Evolutionary conservation across 2,329 filamentous ascomycete genomes (phyloP).

Genomic region (Alternaria arbusti): DNA sequence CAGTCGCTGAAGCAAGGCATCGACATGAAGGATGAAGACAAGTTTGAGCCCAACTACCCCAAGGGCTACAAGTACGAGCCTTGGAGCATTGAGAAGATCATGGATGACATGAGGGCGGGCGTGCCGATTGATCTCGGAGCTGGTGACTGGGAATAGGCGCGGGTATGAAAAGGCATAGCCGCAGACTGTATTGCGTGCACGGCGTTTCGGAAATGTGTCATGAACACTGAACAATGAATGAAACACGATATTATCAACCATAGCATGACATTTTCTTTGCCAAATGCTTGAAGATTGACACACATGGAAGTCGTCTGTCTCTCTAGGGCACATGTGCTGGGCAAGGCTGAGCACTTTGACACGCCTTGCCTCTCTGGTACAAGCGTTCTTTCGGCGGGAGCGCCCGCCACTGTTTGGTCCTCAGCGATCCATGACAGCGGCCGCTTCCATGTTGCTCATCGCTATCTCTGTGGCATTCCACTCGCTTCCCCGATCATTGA

Average conservation of each 20-base stretch:
- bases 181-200: not conserved
- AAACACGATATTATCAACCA: not conserved
- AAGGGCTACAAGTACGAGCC: constrained; percentile 50
- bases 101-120: constrained; percentile 48
- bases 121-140: constrained; percentile 42
- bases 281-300: not conserved
- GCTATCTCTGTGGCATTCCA: not conserved
- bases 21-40: constrained; percentile 51
- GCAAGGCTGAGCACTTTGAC: not conserved
- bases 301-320: not conserved
- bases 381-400: not conserved
- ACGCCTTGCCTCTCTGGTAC: not conserved
- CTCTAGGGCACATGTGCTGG: not conserved
- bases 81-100: constrained; percentile 53
- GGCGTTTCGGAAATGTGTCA: not conserved
- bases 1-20: constrained; percentile 51
- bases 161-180: not conserved
- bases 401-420: not conserved
- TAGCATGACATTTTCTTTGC: not conserved
- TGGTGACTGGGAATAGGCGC: constrained; percentile 45
- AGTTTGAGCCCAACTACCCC: constrained; percentile 54
- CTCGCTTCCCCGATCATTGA: not conserved
- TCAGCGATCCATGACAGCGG: not conserved
- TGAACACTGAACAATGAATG: not conserved
- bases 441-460: not conserved